Evolutionary conservation across 441 rosid genomes (phyloP).

Genomic region (Adansonia madagascariensis): DNA sequence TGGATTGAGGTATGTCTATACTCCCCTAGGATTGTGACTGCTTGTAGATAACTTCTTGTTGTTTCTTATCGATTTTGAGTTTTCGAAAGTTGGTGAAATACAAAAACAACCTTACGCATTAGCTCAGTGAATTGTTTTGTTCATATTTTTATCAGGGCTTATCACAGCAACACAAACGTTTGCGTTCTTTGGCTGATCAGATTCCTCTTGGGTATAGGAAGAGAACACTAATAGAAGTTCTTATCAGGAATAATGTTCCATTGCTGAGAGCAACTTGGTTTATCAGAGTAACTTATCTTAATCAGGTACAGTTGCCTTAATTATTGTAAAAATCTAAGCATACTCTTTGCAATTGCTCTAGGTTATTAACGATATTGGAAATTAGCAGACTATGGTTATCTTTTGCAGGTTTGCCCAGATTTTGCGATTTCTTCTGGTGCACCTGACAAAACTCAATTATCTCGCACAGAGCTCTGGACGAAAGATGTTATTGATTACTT

Average conservation of each 20-base stretch:
- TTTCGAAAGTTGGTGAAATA: slow-evolving; percentile 1
- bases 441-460: slow-evolving; percentile 70
- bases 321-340: neutral
- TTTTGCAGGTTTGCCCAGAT: slow-evolving; percentile 77
- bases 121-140: slow-evolving; percentile 13
- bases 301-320: slow-evolving; percentile 65
- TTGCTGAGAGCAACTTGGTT: slow-evolving; percentile 97
- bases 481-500: slow-evolving; percentile 93
- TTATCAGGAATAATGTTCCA: slow-evolving; percentile 93
- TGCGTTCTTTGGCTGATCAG: slow-evolving; percentile 87
- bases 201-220: slow-evolving; percentile 85
- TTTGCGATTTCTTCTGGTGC: slow-evolving; percentile 66
- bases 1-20: slow-evolving; percentile 82
- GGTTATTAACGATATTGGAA: slow-evolving; percentile 24
- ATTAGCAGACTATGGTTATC: slow-evolving; percentile 38
- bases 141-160: slow-evolving; percentile 59
- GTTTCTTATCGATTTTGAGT: neutral
- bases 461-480: slow-evolving; percentile 94
- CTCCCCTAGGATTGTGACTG: neutral
- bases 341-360: slow-evolving; percentile 10
- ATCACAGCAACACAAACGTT: slow-evolving; percentile 87
- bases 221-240: slow-evolving; percentile 85
- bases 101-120: neutral
- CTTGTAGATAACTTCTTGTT: neutral
- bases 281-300: slow-evolving; percentile 93